These are phyloP conservation scores for Verticillium alfalfae DNA, from an alignment of 2,329 filamentous ascomycete species.

Conservation along the genomic window DNA sequence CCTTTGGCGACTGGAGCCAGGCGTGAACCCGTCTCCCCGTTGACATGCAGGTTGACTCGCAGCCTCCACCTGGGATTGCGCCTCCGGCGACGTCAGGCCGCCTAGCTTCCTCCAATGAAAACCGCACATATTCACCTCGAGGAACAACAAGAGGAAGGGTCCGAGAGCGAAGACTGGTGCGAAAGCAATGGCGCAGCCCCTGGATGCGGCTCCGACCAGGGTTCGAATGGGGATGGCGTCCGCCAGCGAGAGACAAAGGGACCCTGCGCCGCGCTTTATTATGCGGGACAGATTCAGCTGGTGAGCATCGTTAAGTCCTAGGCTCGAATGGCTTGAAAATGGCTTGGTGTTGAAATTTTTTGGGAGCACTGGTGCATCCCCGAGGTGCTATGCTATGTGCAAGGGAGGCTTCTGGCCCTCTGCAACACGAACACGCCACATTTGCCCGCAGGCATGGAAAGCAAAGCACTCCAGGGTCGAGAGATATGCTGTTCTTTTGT, in stretches of 20 bases:
- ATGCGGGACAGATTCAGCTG: not conserved
- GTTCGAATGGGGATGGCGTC: not conserved
- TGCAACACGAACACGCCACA: not conserved
- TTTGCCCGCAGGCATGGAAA: not conserved
- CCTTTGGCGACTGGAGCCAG: not conserved
- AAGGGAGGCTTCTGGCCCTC: not conserved
- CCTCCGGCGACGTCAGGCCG: not conserved
- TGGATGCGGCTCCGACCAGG: not conserved
- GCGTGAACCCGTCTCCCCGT: not conserved
- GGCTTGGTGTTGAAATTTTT: not conserved
- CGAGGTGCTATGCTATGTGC: not conserved
- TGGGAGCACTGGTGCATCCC: not conserved
- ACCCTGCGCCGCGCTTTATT: not conserved
- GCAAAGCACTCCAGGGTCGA: not conserved
- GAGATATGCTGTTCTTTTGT: not conserved
- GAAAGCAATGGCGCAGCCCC: not conserved
- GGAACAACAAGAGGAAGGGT: not conserved
- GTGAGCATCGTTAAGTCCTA: not conserved
- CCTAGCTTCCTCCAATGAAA: not conserved
- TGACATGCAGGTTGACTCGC: not conserved
- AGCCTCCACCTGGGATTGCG: not conserved
- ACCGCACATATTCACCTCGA: not conserved
- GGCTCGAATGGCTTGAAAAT: not conserved
- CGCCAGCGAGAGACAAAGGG: not conserved
- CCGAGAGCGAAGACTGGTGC: not conserved